Evolutionary conservation across 2,329 filamentous ascomycete genomes (phyloP).

Genomic region (Pseudocercospora eumusae): DNA sequence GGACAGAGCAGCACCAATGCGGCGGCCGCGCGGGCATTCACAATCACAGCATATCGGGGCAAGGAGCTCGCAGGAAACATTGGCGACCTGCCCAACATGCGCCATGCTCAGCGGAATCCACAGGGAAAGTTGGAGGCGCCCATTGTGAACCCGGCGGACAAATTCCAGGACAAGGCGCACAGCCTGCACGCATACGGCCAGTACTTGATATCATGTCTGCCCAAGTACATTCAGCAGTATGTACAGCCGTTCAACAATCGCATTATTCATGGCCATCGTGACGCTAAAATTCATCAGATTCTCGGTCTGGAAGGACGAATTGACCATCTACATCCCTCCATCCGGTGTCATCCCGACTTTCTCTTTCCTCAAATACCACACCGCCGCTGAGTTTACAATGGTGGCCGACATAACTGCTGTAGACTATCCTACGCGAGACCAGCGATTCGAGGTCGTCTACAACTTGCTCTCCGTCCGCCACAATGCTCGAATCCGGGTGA

Average conservation of each 20-base stretch:
- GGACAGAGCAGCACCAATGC: slow-evolving; percentile 23
- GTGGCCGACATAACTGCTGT: slow-evolving; percentile 89
- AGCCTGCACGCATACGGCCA: slow-evolving; percentile 91
- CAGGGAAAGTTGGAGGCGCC: slow-evolving; percentile 67
- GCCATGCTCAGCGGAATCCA: slow-evolving; percentile 44
- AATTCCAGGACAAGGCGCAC: slow-evolving; percentile 83
- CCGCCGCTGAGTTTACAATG: slow-evolving; percentile 93
- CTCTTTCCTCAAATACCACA: slow-evolving; percentile 95
- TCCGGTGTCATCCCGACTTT: slow-evolving; percentile 88
- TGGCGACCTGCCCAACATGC: slow-evolving; percentile 50
- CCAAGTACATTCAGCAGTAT: slow-evolving; percentile 93
- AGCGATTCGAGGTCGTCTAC: slow-evolving; percentile 98
- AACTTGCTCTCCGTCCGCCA: slow-evolving; percentile 94
- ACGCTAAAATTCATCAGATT: slow-evolving; percentile 54
- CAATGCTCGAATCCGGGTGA: slow-evolving; percentile 94
- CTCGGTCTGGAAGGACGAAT: slow-evolving; percentile 98
- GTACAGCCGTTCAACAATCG: slow-evolving; percentile 17
- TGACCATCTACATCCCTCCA: slow-evolving; percentile 75
- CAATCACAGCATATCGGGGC: slow-evolving; percentile 44
- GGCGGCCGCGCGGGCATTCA: slow-evolving; percentile 46
- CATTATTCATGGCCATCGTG: too few species aligned
- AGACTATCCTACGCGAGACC: slow-evolving; percentile 91
- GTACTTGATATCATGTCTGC: slow-evolving; percentile 93
- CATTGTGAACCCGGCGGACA: slow-evolving; percentile 88
- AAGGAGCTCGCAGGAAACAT: slow-evolving; percentile 49